phyloP scores from a whole-genome alignment of 2,329 filamentous ascomycete genomes.

The Ophiosphaerella narmari region DNA sequence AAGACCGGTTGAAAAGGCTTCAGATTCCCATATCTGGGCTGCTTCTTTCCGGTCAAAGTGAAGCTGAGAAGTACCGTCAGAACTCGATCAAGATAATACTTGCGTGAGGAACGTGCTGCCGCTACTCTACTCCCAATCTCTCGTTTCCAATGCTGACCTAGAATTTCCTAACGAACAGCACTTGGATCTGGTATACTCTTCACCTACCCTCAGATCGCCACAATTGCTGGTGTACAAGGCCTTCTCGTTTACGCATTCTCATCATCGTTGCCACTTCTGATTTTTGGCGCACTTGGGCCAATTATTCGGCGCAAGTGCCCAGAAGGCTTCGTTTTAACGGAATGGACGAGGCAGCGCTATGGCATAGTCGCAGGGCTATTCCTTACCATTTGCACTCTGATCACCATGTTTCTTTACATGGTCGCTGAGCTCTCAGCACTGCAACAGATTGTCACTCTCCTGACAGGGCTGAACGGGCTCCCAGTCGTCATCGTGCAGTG shows the following conservation, averaged over 20 bases:
- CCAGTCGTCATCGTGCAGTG: conserved; percentile 79
- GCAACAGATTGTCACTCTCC: conserved; percentile 74
- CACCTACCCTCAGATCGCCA: conserved; percentile 79
- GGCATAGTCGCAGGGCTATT: conserved; percentile 71
- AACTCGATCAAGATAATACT: conserved; percentile 99
- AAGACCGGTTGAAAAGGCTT: conserved; percentile 9
- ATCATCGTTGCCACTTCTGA: conserved; percentile 71
- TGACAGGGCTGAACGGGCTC: conserved; percentile 76
- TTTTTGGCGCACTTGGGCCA: conserved; percentile 75
- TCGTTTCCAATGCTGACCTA: conserved; percentile 39
- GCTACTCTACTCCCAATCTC: conserved; percentile 62
- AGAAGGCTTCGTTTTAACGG: conserved; percentile 81
- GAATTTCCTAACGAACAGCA: conserved; percentile 56
- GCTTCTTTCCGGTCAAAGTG: conserved; percentile 45
- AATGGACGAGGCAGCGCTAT: conserved; percentile 82
- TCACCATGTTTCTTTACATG: conserved; percentile 87
- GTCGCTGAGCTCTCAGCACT: conserved; percentile 80
- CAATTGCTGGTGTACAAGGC: conserved; percentile 78
- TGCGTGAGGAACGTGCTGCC: conserved; percentile 98
- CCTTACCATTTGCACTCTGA: conserved; percentile 75
- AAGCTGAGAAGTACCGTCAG: conserved; percentile 95
- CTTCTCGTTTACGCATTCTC: conserved; percentile 76
- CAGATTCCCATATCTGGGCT: conserved; percentile 4
- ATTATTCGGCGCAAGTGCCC: conserved; percentile 80
- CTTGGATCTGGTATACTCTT: conserved; percentile 85